Evolutionary conservation across 371 early-diverging fungal genomes (phyloP).

Genomic region (Mucor saturninus): DNA sequence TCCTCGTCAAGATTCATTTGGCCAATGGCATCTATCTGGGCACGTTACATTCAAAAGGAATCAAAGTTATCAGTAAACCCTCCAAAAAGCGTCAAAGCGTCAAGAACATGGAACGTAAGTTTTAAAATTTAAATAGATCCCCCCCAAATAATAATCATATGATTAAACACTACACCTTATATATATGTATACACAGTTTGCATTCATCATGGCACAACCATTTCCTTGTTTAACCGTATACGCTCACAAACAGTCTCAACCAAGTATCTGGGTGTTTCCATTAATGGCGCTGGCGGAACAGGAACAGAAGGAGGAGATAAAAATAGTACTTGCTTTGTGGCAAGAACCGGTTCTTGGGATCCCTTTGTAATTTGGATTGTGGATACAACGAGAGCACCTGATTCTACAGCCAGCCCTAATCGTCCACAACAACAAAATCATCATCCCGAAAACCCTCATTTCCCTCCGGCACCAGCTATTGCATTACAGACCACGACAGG

Average conservation of each 20-base stretch:
- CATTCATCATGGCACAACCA: conserved; percentile 83
- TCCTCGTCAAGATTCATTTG: conserved; percentile 71
- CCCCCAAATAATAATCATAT: background rate
- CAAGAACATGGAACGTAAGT: conserved; percentile 80
- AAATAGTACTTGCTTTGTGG: conserved; percentile 78
- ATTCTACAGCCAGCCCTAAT: conserved; percentile 19
- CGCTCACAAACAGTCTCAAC: conserved; percentile 89
- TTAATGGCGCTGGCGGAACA: conserved; percentile 2
- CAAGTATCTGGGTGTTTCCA: conserved; percentile 78
- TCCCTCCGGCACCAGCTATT: conserved; percentile 79
- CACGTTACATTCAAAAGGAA: conserved; percentile 73
- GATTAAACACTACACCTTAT: background rate
- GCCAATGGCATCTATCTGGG: conserved; percentile 67
- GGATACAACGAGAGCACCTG: conserved; percentile 63
- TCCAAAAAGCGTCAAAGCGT: conserved; percentile 85
- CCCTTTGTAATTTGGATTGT: conserved; percentile 90
- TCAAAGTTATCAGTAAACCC: conserved; percentile 89
- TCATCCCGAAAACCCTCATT: conserved; percentile 60
- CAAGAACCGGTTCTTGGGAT: conserved; percentile 83
- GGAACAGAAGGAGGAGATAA: conserved; percentile 14
- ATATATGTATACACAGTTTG: conserved; percentile 63
- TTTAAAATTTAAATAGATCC: background rate
- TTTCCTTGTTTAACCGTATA: conserved; percentile 85
- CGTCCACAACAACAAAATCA: conserved; percentile 15
- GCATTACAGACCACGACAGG: conserved; percentile 75